Conservation (phyloP, 352 stramenopile genomes). For the Phytophthora cactorum region DNA sequence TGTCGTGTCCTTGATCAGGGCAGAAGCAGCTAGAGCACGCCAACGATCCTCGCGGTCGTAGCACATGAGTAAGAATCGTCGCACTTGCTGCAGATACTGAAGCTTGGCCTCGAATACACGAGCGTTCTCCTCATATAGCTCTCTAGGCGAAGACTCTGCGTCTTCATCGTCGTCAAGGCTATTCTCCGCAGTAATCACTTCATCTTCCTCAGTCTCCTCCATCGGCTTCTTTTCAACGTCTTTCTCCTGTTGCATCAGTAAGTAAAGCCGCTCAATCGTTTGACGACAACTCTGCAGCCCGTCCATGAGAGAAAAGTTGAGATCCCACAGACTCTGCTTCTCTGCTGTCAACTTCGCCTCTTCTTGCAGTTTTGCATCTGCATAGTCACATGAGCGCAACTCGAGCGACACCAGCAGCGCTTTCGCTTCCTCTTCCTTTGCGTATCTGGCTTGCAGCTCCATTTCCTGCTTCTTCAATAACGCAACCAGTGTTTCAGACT, state of each 20-base stretch:
- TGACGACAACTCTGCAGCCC: constrained; percentile 48
- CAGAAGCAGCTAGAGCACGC: constrained; percentile 48
- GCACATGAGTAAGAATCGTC: constrained; percentile 64
- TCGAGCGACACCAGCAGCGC: constrained; percentile 55
- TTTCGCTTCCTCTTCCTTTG: constrained; percentile 51
- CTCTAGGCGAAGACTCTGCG: constrained; percentile 9
- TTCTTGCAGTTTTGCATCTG: constrained; percentile 53
- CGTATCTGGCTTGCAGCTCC: constrained; percentile 30
- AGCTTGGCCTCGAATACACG: constrained; percentile 60
- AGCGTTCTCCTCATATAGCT: constrained; percentile 47
- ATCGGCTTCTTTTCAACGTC: neutral
- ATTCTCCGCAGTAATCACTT: no score
- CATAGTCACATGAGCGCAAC: constrained; percentile 50
- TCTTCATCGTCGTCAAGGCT: constrained; percentile 3
- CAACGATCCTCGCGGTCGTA: constrained; percentile 76
- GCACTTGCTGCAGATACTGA: constrained; percentile 49
- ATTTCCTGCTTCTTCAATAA: constrained; percentile 32
- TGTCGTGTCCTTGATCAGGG: constrained; percentile 60
- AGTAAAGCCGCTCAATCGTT: constrained; percentile 51
- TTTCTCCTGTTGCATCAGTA: constrained; percentile 35
- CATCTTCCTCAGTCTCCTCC: constrained; percentile 8
- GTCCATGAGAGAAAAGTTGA: constrained; percentile 46
- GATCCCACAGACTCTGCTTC: constrained; percentile 71
- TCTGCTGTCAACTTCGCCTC: constrained; percentile 61
- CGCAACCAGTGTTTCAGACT: constrained; percentile 31